Conservation (phyloP, 106 monocot genomes). For the Agapanthus africanus region DNA sequence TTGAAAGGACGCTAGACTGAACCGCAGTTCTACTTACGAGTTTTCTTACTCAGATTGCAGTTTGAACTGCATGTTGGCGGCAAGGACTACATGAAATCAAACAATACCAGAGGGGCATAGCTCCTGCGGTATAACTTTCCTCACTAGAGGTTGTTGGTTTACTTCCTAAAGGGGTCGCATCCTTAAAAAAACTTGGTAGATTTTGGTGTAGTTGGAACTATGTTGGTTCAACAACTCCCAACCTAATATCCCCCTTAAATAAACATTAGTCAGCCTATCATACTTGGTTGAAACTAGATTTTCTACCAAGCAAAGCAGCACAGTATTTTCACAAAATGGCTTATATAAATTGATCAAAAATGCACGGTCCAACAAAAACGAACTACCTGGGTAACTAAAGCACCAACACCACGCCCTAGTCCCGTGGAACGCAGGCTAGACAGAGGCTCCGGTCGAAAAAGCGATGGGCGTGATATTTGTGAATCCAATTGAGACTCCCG, state of each 20-base stretch:
- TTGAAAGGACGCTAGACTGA: no score
- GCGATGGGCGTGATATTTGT: constrained; percentile 34
- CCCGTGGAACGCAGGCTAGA: constrained; percentile 46
- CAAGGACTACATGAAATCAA: no score
- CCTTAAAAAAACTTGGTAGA: background rate
- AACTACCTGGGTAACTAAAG: constrained; percentile 84
- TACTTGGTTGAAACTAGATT: background rate
- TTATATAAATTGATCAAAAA: background rate
- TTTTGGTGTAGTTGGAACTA: background rate
- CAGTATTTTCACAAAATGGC: background rate
- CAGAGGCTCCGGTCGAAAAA: constrained; percentile 72
- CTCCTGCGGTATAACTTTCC: no score
- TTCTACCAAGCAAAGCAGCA: background rate
- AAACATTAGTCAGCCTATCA: background rate
- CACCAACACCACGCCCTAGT: constrained; percentile 37
- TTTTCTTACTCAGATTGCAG: no score
- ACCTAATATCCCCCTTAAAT: background rate
- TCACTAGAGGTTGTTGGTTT: no score
- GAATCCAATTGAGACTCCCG: constrained; percentile 50
- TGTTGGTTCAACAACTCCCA: background rate
- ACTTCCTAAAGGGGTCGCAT: no score
- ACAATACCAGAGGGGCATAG: no score
- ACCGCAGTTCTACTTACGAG: no score
- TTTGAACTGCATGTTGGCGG: no score
- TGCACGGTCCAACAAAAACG: background rate